Conservation (phyloP, 2,329 filamentous ascomycete species). For the Alternaria metachromatica region DNA sequence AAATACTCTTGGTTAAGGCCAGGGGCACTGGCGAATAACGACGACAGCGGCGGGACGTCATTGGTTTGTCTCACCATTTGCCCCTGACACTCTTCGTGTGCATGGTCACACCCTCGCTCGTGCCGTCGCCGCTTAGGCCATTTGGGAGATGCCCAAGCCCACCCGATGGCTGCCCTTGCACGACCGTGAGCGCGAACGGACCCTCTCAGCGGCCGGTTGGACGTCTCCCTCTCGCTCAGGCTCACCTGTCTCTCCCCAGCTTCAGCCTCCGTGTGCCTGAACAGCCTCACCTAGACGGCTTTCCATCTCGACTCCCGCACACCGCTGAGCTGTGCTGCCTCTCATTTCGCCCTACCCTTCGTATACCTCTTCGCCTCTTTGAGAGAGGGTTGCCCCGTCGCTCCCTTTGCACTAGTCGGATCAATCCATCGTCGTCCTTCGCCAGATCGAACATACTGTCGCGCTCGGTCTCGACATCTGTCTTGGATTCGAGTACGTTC, state of each 20-base stretch:
- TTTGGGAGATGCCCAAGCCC: slow-evolving; percentile 26
- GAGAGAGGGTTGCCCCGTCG: slow-evolving; percentile 42
- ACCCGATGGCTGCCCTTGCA: slow-evolving; percentile 30
- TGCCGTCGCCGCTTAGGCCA: slow-evolving; percentile 30
- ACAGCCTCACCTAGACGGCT: slow-evolving; percentile 37
- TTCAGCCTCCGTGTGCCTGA: slow-evolving; percentile 36
- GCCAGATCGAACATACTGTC: slow-evolving; percentile 18
- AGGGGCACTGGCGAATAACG: slow-evolving; percentile 24
- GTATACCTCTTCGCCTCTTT: slow-evolving; percentile 38
- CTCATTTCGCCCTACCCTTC: slow-evolving; percentile 35
- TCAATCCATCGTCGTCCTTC: slow-evolving; percentile 20
- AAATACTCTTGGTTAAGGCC: slow-evolving; percentile 17
- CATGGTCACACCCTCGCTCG: slow-evolving; percentile 23
- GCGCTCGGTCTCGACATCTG: slow-evolving; percentile 18
- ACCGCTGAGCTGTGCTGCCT: slow-evolving; percentile 47
- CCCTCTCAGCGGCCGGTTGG: slow-evolving; percentile 29
- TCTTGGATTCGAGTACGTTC: slow-evolving; percentile 32
- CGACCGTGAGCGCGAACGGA: slow-evolving; percentile 25
- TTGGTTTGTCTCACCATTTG: slow-evolving; percentile 26
- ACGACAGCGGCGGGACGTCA: slow-evolving; percentile 10
- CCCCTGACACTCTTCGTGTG: slow-evolving; percentile 28
- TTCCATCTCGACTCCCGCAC: slow-evolving; percentile 25
- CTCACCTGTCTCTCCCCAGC: slow-evolving; percentile 35
- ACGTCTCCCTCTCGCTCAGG: slow-evolving; percentile 31
- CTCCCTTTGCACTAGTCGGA: slow-evolving; percentile 24